Percentiles rank a stretch among this genome's conserved stretches.
Evolutionary conservation across 2,329 filamentous ascomycete species (phyloP).

Genomic region (Geosmithia putterillii): DNA sequence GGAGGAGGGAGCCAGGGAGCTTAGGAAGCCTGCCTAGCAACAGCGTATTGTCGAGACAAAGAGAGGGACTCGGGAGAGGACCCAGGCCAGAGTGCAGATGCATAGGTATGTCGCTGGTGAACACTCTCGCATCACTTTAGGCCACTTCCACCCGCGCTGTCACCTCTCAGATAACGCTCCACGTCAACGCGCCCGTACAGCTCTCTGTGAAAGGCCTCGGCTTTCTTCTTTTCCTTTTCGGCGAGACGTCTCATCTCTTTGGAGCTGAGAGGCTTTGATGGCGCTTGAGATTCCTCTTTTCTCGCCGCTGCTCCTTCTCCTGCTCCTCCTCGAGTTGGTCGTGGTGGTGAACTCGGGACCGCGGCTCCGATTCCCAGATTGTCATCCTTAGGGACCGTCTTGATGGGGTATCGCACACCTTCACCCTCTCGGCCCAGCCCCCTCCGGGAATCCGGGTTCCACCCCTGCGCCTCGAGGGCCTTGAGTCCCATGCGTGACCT

Average conservation of each 20-base stretch:
- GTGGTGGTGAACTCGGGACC: constrained; percentile 12
- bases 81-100: too few relatives aligned
- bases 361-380: constrained; percentile 58
- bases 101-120: background rate
- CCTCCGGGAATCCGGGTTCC: constrained; percentile 58
- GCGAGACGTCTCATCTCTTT: constrained; percentile 54
- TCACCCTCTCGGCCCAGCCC: constrained; percentile 62
- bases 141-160: constrained; percentile 7
- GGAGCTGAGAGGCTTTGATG: constrained; percentile 48
- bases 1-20: too few relatives aligned
- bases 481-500: constrained; percentile 57
- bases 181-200: constrained; percentile 69
- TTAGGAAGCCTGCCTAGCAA: too few relatives aligned
- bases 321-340: too few relatives aligned
- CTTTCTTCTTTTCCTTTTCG: constrained; percentile 47
- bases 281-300: constrained; percentile 27
- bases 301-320: constrained; percentile 9
- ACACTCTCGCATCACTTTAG: background rate
- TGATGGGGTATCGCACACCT: constrained; percentile 67
- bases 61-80: too few relatives aligned
- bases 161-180: constrained; percentile 54
- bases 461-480: constrained; percentile 55
- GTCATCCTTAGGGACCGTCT: constrained; percentile 58
- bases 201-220: constrained; percentile 52
- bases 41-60: background rate